Conservation (phyloP, 768 basidiomycete species). For the Suillus americanus region DNA sequence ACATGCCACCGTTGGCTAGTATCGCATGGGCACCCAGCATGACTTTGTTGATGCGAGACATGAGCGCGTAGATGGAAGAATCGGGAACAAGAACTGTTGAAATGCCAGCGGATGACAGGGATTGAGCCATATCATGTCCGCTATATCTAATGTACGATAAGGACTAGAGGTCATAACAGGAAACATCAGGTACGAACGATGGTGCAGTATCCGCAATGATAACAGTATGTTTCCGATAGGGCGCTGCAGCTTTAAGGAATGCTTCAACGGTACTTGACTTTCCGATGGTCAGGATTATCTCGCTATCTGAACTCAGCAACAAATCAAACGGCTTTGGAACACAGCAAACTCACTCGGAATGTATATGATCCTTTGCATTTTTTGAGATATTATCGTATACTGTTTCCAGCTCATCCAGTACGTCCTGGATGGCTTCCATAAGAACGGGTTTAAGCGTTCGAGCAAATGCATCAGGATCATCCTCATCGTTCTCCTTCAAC, state of each 20-base stretch:
- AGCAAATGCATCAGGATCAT: conserved; percentile 80
- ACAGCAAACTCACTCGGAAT: conserved; percentile 78
- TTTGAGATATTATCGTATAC: conserved; percentile 94
- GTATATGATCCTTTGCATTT: conserved; percentile 93
- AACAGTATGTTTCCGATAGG: conserved; percentile 90
- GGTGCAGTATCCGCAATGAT: conserved; percentile 96
- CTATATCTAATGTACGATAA: conserved; percentile 54
- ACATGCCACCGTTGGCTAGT: conserved; percentile 95
- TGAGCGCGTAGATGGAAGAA: conserved; percentile 91
- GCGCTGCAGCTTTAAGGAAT: conserved; percentile 89
- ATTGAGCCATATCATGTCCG: conserved; percentile 82
- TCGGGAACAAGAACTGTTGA: conserved; percentile 98
- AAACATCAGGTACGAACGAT: conserved; percentile 53
- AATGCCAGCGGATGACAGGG: conserved; percentile 75
- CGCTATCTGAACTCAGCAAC: conserved; percentile 45
- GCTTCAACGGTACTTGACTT: conserved; percentile 91
- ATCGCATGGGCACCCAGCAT: conserved; percentile 94
- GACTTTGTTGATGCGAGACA: conserved; percentile 97
- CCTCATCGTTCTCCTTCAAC: conserved; percentile 66
- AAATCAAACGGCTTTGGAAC: background rate
- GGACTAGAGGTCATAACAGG: conserved; percentile 8
- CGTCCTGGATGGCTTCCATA: conserved; percentile 96
- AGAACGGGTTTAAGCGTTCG: conserved; percentile 84
- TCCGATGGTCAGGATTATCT: conserved; percentile 94
- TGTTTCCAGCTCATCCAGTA: conserved; percentile 93